Conservation (phyloP, 1,284 basidiomycete genomes). For the Puccinia triticina region DNA sequence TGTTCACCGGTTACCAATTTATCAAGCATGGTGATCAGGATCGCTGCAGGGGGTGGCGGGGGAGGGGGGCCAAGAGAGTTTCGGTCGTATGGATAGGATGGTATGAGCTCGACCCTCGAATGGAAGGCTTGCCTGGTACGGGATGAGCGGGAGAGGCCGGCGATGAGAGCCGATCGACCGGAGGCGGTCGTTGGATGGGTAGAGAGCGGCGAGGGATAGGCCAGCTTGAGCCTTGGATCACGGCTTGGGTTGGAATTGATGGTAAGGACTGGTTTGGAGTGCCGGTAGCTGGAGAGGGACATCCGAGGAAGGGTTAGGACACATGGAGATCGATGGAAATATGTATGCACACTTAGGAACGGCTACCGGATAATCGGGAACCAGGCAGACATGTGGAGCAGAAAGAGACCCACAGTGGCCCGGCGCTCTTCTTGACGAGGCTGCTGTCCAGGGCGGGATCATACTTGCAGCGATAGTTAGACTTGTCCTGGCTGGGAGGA, state of each 20-base stretch:
- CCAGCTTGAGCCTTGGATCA: conserved; percentile 48
- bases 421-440: conserved; percentile 50
- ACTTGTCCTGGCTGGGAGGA: conserved; percentile 53
- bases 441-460: conserved; percentile 55
- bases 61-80: conserved; percentile 76
- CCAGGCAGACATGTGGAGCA: conserved; percentile 20
- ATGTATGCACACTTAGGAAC: too few species aligned
- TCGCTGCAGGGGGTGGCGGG: conserved; percentile 66
- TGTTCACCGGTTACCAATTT: conserved; percentile 71
- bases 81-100: conserved; percentile 69
- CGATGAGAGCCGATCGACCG: conserved; percentile 52
- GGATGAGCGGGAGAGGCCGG: conserved; percentile 49
- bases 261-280: conserved; percentile 41
- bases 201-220: conserved; percentile 52
- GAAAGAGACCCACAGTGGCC: conserved; percentile 48
- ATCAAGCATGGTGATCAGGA: conserved; percentile 75
- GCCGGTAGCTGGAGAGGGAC: conserved; percentile 37
- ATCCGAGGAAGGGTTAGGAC: background rate
- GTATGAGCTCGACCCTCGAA: conserved; percentile 17
- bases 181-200: conserved; percentile 53
- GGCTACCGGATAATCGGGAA: background rate
- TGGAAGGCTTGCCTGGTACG: conserved; percentile 45
- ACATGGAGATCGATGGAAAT: background rate
- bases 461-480: conserved; percentile 57
- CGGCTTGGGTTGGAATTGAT: conserved; percentile 27